Evolutionary conservation across 257 asterid species (phyloP).

Genomic region (Cruciata laevipes): DNA sequence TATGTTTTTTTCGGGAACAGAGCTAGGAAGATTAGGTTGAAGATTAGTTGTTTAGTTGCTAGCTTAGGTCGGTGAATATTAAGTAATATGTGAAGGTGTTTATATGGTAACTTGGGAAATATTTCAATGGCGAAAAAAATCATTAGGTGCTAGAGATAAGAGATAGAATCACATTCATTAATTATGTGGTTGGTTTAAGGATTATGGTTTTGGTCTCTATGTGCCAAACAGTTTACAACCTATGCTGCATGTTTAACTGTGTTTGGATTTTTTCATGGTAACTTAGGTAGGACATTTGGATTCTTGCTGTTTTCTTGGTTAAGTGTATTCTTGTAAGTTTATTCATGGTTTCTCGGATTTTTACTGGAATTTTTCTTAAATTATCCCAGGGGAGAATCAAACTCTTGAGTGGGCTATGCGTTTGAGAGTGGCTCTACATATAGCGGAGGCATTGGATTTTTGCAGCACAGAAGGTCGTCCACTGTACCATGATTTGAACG

Average conservation of each 20-base stretch:
- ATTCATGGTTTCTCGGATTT: not conserved
- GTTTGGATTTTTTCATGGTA: slow-evolving; percentile 1
- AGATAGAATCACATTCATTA: too few species aligned
- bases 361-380: slow-evolving; percentile 13
- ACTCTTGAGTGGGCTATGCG: slow-evolving; percentile 99
- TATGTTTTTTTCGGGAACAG: not conserved
- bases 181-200: not conserved
- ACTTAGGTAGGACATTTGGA: not conserved
- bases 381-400: slow-evolving; percentile 82
- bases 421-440: slow-evolving; percentile 82
- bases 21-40: not conserved
- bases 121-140: not conserved
- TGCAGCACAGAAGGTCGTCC: slow-evolving; percentile 94
- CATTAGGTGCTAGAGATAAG: not conserved
- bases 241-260: slow-evolving; percentile 1
- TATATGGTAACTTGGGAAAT: not conserved
- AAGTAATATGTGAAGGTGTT: not conserved
- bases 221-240: not conserved
- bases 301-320: slow-evolving; percentile 7
- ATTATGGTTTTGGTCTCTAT: not conserved
- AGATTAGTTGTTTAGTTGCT: not conserved
- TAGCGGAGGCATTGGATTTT: slow-evolving; percentile 94
- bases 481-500: slow-evolving; percentile 92
- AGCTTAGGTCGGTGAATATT: not conserved
- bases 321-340: too few species aligned